Evolutionary conservation across 1,284 basidiomycete species (phyloP).

Genomic region (Apiotrichum gracile): DNA sequence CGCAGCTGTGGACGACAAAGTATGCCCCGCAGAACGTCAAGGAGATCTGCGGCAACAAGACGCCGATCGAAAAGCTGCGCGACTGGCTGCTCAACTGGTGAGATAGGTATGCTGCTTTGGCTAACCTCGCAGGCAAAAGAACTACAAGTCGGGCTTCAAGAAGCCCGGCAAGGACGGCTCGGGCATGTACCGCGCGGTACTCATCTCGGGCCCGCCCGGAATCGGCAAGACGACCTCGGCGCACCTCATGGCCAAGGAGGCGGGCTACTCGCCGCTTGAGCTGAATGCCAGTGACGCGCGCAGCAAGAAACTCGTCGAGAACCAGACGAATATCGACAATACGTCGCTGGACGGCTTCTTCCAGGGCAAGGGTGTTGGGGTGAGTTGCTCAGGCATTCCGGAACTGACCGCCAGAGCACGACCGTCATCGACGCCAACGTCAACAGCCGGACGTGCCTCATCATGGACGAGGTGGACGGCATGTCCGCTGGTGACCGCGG

Average conservation of each 20-base stretch:
- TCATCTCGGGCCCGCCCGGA: constrained; percentile 90
- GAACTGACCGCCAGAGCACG: constrained; percentile 49
- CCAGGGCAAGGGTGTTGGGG: constrained; percentile 56
- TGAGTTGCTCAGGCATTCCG: constrained; percentile 2
- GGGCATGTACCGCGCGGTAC: constrained; percentile 77
- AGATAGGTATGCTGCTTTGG: constrained; percentile 20
- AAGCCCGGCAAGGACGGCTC: constrained; percentile 88
- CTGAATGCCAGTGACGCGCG: constrained; percentile 92
- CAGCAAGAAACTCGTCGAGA: constrained; percentile 96
- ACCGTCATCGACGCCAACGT: constrained; percentile 66
- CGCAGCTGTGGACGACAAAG: constrained; percentile 88
- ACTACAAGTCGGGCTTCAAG: constrained; percentile 71
- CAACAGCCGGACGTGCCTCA: constrained; percentile 76
- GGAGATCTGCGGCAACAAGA: constrained; percentile 94
- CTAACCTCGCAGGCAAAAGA: constrained; percentile 59
- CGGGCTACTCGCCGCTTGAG: constrained; percentile 87
- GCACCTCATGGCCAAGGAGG: constrained; percentile 81
- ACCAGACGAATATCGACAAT: constrained; percentile 79
- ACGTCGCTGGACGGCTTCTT: constrained; percentile 84
- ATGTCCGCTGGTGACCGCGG: constrained; percentile 98
- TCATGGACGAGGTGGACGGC: constrained; percentile 99
- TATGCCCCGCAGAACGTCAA: constrained; percentile 84
- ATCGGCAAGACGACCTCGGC: constrained; percentile 98
- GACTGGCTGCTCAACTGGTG: constrained; percentile 85
- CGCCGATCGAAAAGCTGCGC: constrained; percentile 77